phyloP scores from a whole-genome alignment of 2,329 filamentous ascomycete genomes.

The Ophiostoma novo-ulmi region DNA sequence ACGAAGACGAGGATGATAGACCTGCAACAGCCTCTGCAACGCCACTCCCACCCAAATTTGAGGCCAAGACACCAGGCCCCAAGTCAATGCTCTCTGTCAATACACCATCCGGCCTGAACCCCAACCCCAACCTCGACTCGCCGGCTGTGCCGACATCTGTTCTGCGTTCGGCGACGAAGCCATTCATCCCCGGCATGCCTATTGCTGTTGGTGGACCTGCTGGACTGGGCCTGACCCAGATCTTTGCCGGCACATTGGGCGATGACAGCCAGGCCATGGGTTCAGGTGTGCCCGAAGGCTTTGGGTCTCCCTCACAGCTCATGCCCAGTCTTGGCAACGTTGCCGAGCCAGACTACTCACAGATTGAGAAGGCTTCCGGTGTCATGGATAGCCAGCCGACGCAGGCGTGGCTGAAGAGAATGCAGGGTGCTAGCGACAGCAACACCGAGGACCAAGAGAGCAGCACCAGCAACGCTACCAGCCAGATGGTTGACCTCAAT shows the following conservation, averaged over 20 bases:
- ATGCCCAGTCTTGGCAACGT: slow-evolving; percentile 56
- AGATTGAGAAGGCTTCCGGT: slow-evolving; percentile 40
- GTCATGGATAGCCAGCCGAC: slow-evolving; percentile 43
- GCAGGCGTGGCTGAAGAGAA: slow-evolving; percentile 32
- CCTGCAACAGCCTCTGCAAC: not conserved
- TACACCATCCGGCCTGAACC: slow-evolving; percentile 29
- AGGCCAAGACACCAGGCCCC: slow-evolving; percentile 44
- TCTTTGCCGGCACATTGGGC: slow-evolving; percentile 78
- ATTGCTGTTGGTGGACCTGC: slow-evolving; percentile 50
- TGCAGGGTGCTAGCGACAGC: slow-evolving; percentile 16
- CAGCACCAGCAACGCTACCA: slow-evolving; percentile 29
- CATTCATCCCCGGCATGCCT: slow-evolving; percentile 64
- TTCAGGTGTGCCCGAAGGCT: slow-evolving; percentile 1
- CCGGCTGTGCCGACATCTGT: slow-evolving; percentile 58
- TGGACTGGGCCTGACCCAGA: slow-evolving; percentile 75
- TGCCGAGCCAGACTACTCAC: slow-evolving; percentile 53
- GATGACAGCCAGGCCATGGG: slow-evolving; percentile 52
- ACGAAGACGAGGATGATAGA: slow-evolving; percentile 53
- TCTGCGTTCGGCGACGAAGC: slow-evolving; percentile 63
- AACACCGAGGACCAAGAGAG: not conserved
- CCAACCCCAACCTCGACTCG: slow-evolving; percentile 39
- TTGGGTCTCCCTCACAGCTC: slow-evolving; percentile 41
- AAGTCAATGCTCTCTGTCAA: slow-evolving; percentile 41
- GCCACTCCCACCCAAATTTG: not conserved
- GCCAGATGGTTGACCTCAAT: slow-evolving; percentile 48